Base-by-base conservation (phyloP, 2,329 filamentous ascomycete species). In the Ascochyta fabae region DNA sequence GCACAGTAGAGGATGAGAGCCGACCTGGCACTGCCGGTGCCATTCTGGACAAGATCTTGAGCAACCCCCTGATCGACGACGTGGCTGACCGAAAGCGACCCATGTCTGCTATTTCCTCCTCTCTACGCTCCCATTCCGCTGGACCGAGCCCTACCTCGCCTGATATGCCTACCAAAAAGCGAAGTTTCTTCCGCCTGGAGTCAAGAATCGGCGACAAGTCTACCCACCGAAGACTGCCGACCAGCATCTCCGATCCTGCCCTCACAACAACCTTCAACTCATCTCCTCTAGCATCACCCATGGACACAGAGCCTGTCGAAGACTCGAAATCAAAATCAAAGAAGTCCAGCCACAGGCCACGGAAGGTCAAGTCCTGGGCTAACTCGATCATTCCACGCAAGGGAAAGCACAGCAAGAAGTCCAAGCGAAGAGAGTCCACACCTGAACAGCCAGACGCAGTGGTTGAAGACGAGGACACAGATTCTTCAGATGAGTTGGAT, bases 341-440 rank as follows among this genome's bases (percentile, higher is more conserved):
- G 69, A 92, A 91, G 77, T 90, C 56, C 3, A 61, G 53, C 40
- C 67, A 66, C 26, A 75, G 68, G 38, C 75, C 75, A 69, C 92
- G 91, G 75, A 92, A 90, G 72, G 90, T 94, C 55, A 92, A 90
- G 68, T 83, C 83, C 4, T 89, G 87, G 87, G 85, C 86, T 16
- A 87, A 86, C 29, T 85, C 86, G 2, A 88, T 90, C 53, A 78
- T 92, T 7, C 84, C 85, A 15, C 80, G 84, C 4, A 89, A 87
- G 61, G 77, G 82, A 0, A 88, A 80, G 16, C 79, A 80, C 15
- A 69, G 75, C 60, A 78, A 81, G 62, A 78, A 80, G 68, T 70
- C 76, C 69, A 75, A 82, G 76, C 59, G 60, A 33, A 62, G 73
- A 27, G 52, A 65, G 7, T 59, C 71, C 3, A 73, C 72, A 15